A percentile compares a stretch with the other conserved stretches of the same genome.
phyloP scores from a whole-genome alignment of 1,284 basidiomycete species.

The Boletellus deceptivus region DNA sequence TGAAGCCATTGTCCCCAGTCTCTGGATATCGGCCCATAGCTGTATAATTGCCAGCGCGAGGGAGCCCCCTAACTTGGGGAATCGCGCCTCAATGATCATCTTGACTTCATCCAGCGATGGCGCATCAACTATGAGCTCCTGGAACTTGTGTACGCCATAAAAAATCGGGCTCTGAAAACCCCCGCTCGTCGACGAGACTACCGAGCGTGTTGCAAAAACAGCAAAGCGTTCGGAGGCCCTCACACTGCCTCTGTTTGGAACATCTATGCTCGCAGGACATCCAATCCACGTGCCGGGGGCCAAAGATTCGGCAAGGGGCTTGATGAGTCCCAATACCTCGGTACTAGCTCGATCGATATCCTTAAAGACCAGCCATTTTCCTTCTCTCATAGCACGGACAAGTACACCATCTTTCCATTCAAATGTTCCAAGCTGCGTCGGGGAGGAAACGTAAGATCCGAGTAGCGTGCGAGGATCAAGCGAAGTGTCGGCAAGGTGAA shows the following conservation, averaged over 20 bases:
- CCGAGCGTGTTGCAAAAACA: conserved; percentile 80
- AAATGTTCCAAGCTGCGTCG: conserved; percentile 84
- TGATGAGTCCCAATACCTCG: conserved; percentile 83
- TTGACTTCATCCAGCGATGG: conserved; percentile 68
- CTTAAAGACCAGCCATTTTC: conserved; percentile 92
- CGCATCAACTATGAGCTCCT: conserved; percentile 62
- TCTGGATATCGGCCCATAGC: conserved; percentile 60
- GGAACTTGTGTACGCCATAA: conserved; percentile 80
- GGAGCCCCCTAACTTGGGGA: conserved; percentile 54
- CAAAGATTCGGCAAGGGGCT: conserved; percentile 83
- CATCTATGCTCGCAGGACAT: conserved; percentile 61
- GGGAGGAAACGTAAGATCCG: conserved; percentile 91
- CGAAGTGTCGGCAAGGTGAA: conserved; percentile 92
- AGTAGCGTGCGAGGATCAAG: conserved; percentile 93
- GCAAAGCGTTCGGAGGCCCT: conserved; percentile 74
- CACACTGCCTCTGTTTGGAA: conserved; percentile 69
- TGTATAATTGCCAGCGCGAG: conserved; percentile 52
- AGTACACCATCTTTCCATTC: conserved; percentile 97
- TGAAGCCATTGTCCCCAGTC: conserved; percentile 50
- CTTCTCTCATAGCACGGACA: conserved; percentile 86
- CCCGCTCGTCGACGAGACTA: conserved; percentile 42
- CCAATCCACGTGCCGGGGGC: conserved; percentile 75
- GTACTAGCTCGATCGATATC: conserved; percentile 89
- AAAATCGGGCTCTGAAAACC: conserved; percentile 60
- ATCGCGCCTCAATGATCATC: conserved; percentile 66